Base-by-base conservation (phyloP, 2,329 filamentous ascomycete genomes). In the Colletotrichum gloeosporioides region DNA sequence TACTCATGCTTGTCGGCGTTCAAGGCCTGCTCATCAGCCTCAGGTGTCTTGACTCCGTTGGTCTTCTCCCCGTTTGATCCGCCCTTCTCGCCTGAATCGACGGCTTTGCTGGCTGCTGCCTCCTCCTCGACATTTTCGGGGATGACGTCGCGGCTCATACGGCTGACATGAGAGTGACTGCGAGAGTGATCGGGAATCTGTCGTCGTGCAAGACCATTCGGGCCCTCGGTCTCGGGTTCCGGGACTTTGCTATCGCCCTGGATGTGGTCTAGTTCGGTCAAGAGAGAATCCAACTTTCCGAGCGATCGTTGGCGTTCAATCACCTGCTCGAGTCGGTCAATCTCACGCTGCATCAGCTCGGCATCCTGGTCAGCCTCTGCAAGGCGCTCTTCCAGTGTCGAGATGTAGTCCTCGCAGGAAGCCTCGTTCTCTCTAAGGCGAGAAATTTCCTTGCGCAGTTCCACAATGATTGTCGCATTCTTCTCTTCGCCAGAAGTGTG, bases 341-440 rank as follows among this genome's bases (percentile, higher is more conserved):
- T 95, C 82, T 99, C 97, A 44, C 96, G 95, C 84, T 98, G 96
- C 96, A 99, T 98, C 77, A 98, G 88, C 83, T 99, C 97, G 78
- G 95, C 93, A 82, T 99, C 97, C 84, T 99, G 96, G 81, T 99
- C 97, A 4, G 96, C 94, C 85, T 99, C 97, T 1, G 97, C 97
- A 10, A 99, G 90, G 27, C 96, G 94, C 86, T 99, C 97, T 83
- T 99, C 97, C 13, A 99, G 88, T 0, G 96, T 99, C 1, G 96
- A 98, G 69, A 99, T 99, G 84, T 99, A 99, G 79, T 99, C 97
- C 84, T 99, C 97, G 79, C 93, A 96, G 53, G 94, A 94, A 5
- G 93, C 91, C 86, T 99, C 97, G 80, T 96, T 98, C 81, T 98
- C 97, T 65, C 96, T 93, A 18, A 96, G 92, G 57, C 96, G 93